Evolutionary conservation across 129 eudicot genomes (phyloP), one percentile per base, ranked within the genome.

Genomic region (Sambucus nigra): DNA sequence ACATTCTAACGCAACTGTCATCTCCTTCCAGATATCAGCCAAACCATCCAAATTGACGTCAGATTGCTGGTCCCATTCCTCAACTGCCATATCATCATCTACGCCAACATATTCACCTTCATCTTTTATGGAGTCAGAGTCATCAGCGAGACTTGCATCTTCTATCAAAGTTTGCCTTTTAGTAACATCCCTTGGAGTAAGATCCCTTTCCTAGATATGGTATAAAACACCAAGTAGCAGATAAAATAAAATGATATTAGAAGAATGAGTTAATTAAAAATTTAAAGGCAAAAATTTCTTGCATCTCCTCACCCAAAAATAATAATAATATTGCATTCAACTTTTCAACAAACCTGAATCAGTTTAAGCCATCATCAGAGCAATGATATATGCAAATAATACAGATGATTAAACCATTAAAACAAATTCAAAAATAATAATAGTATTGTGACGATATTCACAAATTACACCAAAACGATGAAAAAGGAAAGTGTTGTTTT

Each of bases 21-120:
- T 85, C 51, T 85, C 88, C 52, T 77, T 70, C 98, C 98, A 91
- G 19, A 91, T 85, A 60, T 82, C 95, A 32, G 72, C 81, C 51
- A 85, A 57, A 7, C 83, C 89, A 50, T 85, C 94, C 53, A 69
- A 68, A 60, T 71, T 65, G 35, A 26, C 70, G 46, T 73, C 78
- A 67, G 69, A 25, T 18, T 57, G 48, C 12, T 50, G 53, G 56
- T 41, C 69, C 47, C 46, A 61, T 21, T 74, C 85, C 55, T 72
- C 85, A 31, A 13, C 25, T 32, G 51, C 71, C 65, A 69, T 47
- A 22, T 75, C 78, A 35, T 73, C 87, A 14, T 71, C 81, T 10
- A 64, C 74, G 7, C 81, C 86, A 15, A 69, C 74, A 70, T 76
- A 63, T 52, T 28, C 55, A 40, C 85, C 82, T 74, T 77, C 66